Conservation (phyloP, 208 protist species). For the Acanthamoeba royreba region DNA sequence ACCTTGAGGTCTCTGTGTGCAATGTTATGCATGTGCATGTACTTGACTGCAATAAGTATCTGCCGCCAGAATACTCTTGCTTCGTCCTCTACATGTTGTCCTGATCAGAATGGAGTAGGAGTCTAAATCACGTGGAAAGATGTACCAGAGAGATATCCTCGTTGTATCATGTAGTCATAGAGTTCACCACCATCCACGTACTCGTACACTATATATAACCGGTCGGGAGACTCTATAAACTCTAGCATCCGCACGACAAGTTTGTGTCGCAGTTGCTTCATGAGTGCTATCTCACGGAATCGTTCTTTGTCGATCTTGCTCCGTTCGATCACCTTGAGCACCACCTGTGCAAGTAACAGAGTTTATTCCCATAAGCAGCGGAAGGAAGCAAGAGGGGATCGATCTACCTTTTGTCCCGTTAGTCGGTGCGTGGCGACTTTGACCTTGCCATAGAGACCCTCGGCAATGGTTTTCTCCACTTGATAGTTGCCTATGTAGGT, state of each 20-base stretch:
- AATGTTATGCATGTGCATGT: conserved; percentile 29
- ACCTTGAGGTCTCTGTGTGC: conserved; percentile 37
- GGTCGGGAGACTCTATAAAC: not conserved
- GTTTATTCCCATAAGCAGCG: not conserved
- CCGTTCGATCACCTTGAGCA: conserved; percentile 32
- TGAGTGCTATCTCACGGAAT: conserved; percentile 35
- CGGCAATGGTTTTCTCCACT: not conserved
- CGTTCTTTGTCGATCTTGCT: conserved; percentile 16
- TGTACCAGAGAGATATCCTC: not conserved
- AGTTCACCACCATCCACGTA: conserved; percentile 35
- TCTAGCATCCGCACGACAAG: conserved; percentile 1
- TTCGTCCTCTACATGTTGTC: conserved; percentile 25
- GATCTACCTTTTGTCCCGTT: conserved; percentile 13
- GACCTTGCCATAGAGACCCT: conserved; percentile 38
- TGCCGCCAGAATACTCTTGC: conserved; percentile 29
- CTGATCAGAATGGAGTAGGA: not conserved
- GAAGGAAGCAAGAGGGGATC: not conserved
- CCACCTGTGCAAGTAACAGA: not conserved
- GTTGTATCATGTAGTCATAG: conserved; percentile 30
- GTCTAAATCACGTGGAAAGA: not conserved
- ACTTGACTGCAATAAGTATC: conserved; percentile 24
- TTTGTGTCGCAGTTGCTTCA: conserved; percentile 20
- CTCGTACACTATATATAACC: conserved; percentile 32
- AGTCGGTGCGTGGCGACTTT: conserved; percentile 29
- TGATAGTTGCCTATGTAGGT: conserved; percentile 39